A percentile compares a stretch with the other conserved stretches of the same genome.
Evolutionary conservation across 2,329 filamentous ascomycete species (phyloP).

Genomic region (Aspergillus novoparasiticus): DNA sequence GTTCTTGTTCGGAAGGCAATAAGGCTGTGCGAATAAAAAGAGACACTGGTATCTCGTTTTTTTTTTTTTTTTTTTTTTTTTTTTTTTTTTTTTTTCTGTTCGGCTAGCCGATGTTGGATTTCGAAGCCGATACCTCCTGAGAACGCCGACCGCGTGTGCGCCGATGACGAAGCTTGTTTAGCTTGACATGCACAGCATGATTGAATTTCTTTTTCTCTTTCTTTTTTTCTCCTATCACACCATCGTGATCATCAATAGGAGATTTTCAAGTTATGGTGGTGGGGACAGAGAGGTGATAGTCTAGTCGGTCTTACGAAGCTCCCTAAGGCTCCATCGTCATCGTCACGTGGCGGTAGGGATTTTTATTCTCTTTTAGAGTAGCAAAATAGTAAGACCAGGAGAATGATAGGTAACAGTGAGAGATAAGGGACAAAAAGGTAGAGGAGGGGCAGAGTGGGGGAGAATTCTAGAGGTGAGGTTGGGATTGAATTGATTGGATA

Average conservation of each 20-base stretch:
- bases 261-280: constrained; percentile 8
- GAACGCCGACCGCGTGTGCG: not conserved
- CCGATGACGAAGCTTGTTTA: constrained; percentile 8
- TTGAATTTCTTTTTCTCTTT: not conserved
- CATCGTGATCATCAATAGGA: constrained; percentile 7
- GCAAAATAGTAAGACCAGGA: not conserved
- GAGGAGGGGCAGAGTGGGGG: constrained; percentile 1
- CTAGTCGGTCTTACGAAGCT: constrained; percentile 16
- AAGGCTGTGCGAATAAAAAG: constrained; percentile 8
- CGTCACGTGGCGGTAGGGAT: constrained; percentile 9
- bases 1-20: not conserved
- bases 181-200: not conserved
- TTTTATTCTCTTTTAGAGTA: not conserved
- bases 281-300: not conserved
- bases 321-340: constrained; percentile 3
- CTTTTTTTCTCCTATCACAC: constrained; percentile 4
- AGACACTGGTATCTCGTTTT: not conserved
- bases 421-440: not conserved
- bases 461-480: constrained; percentile 4
- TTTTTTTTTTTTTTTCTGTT: not conserved
- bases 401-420: not conserved
- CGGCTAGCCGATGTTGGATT: constrained; percentile 12
- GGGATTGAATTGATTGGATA: constrained; percentile 6
- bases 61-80: not conserved
- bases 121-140: not conserved